Percentiles rank a stretch among this genome's conserved stretches.
These are phyloP conservation scores for Litsea cubeba DNA, from an alignment of 164 flowering plant species.

Conservation along the genomic window DNA sequence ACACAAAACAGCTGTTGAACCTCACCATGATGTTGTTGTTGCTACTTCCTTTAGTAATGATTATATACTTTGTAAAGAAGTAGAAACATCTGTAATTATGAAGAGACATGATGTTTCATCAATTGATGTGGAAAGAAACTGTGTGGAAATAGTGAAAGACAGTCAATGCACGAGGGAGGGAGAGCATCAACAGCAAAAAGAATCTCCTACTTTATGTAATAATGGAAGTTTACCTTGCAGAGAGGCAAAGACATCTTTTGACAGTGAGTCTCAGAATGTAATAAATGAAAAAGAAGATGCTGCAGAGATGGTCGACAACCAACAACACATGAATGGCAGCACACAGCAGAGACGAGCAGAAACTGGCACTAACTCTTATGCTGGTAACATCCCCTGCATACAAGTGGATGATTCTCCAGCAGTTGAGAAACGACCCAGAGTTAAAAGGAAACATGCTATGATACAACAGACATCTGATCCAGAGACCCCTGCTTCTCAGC, in stretches of 20 bases:
- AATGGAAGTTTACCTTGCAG: neutral
- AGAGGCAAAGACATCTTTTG: neutral
- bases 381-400: slow-evolving; percentile 8
- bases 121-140: neutral
- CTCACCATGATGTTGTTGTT: neutral
- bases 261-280: neutral
- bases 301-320: neutral
- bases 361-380: neutral
- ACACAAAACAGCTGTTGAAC: neutral
- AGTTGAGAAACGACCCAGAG: neutral
- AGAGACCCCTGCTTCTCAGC: neutral
- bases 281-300: neutral
- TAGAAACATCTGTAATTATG: neutral
- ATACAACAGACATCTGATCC: neutral
- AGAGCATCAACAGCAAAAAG: neutral
- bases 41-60: neutral
- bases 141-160: neutral
- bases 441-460: slow-evolving; percentile 5
- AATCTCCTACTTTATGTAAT: neutral
- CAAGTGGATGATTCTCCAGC: neutral
- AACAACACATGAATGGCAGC: neutral
- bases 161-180: neutral
- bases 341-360: neutral
- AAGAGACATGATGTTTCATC: neutral
- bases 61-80: neutral